phyloP scores from a whole-genome alignment of 805 yeast genomes.

The Starmerella scarabaei region DNA sequence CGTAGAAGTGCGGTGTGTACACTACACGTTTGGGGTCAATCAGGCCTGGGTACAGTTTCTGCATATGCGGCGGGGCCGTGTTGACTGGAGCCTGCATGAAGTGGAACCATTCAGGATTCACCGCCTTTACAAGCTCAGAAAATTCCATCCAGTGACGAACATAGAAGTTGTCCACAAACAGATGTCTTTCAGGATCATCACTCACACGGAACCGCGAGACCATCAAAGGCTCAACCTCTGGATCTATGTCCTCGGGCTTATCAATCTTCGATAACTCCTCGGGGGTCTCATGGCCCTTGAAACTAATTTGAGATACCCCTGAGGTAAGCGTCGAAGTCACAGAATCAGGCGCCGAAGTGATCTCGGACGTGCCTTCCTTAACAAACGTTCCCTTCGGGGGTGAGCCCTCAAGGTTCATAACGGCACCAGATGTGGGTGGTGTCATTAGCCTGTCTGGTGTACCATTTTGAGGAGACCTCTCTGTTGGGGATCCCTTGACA shows the following conservation, averaged over 20 bases:
- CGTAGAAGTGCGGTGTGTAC: slow-evolving; percentile 84
- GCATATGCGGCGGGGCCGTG: slow-evolving; percentile 56
- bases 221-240: too few relatives aligned
- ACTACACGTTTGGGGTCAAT: slow-evolving; percentile 33
- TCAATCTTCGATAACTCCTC: neutral
- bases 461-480: neutral
- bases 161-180: slow-evolving; percentile 46
- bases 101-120: slow-evolving; percentile 37
- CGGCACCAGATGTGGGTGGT: too few relatives aligned
- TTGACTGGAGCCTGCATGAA: slow-evolving; percentile 74
- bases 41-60: slow-evolving; percentile 38
- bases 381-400: neutral
- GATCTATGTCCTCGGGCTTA: neutral
- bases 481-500: neutral
- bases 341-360: neutral
- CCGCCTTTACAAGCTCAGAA: slow-evolving; percentile 36
- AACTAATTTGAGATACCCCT: neutral
- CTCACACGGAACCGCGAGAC: neutral
- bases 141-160: slow-evolving; percentile 46
- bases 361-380: neutral
- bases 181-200: slow-evolving; percentile 13
- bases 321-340: neutral
- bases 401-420: neutral
- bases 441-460: too few relatives aligned
- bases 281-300: neutral